Evolutionary conservation across 192 early-diverging fungal species (phyloP).

Genomic region (Backusella sp.): DNA sequence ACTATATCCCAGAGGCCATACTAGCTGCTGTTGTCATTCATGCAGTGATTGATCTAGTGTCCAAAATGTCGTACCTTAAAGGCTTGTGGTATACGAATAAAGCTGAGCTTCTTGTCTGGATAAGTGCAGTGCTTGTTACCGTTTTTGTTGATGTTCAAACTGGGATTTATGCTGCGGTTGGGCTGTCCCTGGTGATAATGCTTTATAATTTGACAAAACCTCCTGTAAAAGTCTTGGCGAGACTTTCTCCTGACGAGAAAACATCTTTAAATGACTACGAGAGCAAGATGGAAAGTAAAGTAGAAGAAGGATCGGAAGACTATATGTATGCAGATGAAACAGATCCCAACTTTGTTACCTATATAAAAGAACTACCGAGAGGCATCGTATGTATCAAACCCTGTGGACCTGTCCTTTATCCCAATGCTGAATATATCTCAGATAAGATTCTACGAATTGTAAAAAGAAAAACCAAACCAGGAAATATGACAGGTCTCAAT

Average conservation of each 20-base stretch:
- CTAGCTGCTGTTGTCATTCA: conserved; percentile 80
- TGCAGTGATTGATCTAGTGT: conserved; percentile 72
- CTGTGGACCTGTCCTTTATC: conserved; percentile 68
- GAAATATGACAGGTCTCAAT: neutral
- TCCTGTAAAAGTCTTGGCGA: conserved; percentile 45
- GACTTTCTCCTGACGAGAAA: conserved; percentile 17
- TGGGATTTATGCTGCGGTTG: conserved; percentile 78
- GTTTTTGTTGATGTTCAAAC: conserved; percentile 57
- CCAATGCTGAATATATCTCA: conserved; percentile 63
- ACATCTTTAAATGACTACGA: neutral
- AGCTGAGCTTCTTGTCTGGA: conserved; percentile 50
- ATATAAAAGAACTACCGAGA: conserved; percentile 34
- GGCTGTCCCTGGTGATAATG: conserved; percentile 66
- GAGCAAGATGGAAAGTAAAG: neutral
- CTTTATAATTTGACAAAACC: conserved; percentile 77
- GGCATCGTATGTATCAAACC: conserved; percentile 71
- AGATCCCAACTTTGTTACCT: conserved; percentile 16
- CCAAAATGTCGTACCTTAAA: conserved; percentile 50
- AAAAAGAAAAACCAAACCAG: conserved; percentile 23
- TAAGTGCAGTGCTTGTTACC: conserved; percentile 54
- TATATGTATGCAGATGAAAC: conserved; percentile 28
- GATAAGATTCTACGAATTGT: conserved; percentile 44
- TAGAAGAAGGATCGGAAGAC: neutral
- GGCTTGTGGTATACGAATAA: conserved; percentile 54
- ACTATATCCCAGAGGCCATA: conserved; percentile 75